These are phyloP conservation scores for Carallia pectinifolia DNA, from an alignment of 345 rosid genomes.

Conservation along the genomic window DNA sequence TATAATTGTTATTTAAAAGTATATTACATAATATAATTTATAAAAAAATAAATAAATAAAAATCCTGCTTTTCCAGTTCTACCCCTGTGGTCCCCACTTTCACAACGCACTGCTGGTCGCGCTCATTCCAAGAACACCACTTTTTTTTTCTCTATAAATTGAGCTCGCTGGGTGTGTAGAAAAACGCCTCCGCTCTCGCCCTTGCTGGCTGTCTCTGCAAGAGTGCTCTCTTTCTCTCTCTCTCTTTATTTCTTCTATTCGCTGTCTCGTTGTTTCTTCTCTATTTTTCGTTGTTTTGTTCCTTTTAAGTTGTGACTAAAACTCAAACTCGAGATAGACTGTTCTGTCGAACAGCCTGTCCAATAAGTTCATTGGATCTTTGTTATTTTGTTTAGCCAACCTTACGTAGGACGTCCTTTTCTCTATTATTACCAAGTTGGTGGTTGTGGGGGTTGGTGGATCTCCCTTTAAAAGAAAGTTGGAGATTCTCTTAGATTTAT, in stretches of 20 bases:
- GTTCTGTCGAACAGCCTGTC: too few relatives aligned
- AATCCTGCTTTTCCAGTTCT: too few relatives aligned
- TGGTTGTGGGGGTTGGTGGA: too few relatives aligned
- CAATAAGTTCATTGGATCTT: too few relatives aligned
- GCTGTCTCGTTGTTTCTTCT: not conserved
- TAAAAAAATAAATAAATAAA: too few relatives aligned
- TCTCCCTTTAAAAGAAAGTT: too few relatives aligned
- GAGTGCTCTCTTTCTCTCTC: conserved; percentile 17
- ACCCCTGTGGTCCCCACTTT: not conserved
- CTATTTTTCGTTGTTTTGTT: not conserved
- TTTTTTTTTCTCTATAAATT: not conserved
- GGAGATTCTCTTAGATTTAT: too few relatives aligned
- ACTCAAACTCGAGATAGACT: too few relatives aligned
- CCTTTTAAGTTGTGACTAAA: not conserved
- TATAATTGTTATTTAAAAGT: too few relatives aligned
- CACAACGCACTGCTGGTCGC: not conserved
- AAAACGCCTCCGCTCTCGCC: not conserved
- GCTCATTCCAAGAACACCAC: too few relatives aligned
- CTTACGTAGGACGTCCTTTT: not conserved
- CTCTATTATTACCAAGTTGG: not conserved
- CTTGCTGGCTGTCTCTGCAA: not conserved
- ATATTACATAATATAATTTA: too few relatives aligned
- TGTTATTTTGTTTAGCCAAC: not conserved
- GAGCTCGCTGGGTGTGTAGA: not conserved
- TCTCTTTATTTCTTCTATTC: not conserved